phyloP scores from a whole-genome alignment of 148 eudicot genomes.

The Spergularia marina region DNA sequence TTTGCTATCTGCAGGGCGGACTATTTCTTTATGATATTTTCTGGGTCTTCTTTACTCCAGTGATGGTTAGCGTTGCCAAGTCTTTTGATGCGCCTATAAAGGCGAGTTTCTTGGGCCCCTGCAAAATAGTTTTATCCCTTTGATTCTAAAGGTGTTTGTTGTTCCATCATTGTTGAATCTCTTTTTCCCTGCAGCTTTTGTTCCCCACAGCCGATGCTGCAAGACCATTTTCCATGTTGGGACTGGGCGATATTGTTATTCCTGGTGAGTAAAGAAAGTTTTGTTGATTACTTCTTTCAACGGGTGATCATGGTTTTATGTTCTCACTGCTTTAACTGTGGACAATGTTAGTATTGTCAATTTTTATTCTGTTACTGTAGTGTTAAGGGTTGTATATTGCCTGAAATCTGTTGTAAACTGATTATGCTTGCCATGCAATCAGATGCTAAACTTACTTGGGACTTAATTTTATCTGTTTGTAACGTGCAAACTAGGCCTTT shows the following conservation, averaged over 20 bases:
- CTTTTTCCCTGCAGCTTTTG: conserved; percentile 64
- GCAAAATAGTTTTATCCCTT: not conserved
- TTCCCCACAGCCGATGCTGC: conserved; percentile 77
- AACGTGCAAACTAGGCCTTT: no score
- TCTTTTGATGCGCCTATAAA: conserved; percentile 99
- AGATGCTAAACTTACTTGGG: no score
- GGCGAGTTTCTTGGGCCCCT: conserved; percentile 45
- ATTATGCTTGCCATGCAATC: no score
- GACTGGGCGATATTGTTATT: conserved; percentile 96
- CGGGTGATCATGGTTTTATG: conserved; percentile 9
- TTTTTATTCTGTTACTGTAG: no score
- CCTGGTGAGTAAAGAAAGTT: conserved; percentile 64
- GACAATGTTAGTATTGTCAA: not conserved
- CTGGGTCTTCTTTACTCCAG: conserved; percentile 99
- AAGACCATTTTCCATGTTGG: conserved; percentile 97
- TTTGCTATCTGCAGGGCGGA: conserved; percentile 63
- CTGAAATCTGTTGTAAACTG: no score
- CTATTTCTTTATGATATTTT: conserved; percentile 93
- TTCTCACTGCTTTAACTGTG: not conserved
- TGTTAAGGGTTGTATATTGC: no score
- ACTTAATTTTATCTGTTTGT: no score
- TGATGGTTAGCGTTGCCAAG: conserved; percentile 99
- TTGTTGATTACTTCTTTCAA: not conserved
- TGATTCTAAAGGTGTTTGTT: not conserved
- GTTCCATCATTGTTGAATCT: conserved; percentile 5